Base-by-base conservation (phyloP, 176 grass and related monocot genomes). In the Hsuehochloa calcarea region DNA sequence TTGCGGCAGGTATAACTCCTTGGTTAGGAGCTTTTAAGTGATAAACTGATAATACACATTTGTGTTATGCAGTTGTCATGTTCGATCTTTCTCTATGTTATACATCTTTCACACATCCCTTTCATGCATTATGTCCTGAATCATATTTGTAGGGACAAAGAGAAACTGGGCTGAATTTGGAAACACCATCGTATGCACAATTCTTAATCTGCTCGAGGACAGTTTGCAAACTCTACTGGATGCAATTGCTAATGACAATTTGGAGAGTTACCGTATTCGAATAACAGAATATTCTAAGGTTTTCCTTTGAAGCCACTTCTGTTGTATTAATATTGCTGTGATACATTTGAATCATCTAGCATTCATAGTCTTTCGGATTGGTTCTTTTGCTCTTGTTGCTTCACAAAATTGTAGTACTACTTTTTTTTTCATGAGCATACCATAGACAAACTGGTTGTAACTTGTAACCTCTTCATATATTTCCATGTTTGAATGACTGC, bases 251-350 rank as follows among this genome's bases (percentile, higher is more conserved):
- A 65, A 72, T 15, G 81, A 78, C 22, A 81, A 60, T 25, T 38
- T 94, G 78, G 89, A 85, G 65, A 56, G 62, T 70, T 91, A 87
- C 27, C 58, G 80, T 80, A 82, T 91, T 82, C 76, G 87, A 43
- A 56, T 94, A 73, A 94, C 87, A 58, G 84, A 91, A 79, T 74
- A 87, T 75, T 91, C 92, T 49, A 80, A 94, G 92, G 87, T 94
- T 84, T 56, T 87, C 29, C n/a, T 50, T 81, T 77, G 8, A 41
- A 39, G 31, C 17, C 55, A 72, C 54, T 80, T 61, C 26, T 27
- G 5, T 56, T 54, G 1, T 71, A 82, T 44, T 62, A 78, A 83
- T 89, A 31, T 37, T 83, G 23, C 14, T 47, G 45, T 39, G 1
- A 80, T 86, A 65, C 29, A 38, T 82, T 69, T 81, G 73, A 65